phyloP scores from a whole-genome alignment of 208 protist species.

The Leishmania aethiopica region DNA sequence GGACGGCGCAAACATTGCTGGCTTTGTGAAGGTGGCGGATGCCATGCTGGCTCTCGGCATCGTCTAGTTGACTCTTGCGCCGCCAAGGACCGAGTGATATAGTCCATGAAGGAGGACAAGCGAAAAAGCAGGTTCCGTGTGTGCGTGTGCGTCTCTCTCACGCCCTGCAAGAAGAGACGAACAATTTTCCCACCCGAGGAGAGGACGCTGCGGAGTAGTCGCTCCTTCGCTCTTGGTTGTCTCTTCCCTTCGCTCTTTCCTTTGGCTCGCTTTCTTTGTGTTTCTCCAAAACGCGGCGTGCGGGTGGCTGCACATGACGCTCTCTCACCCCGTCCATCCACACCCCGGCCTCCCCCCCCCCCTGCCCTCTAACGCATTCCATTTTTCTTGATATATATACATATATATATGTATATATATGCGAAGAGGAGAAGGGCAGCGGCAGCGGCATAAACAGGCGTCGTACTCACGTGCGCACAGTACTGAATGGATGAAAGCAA shows the following conservation, averaged over 20 bases:
- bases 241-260: background rate
- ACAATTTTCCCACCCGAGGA: background rate
- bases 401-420: too few relatives aligned
- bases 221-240: background rate
- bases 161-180: background rate
- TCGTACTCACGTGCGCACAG: background rate
- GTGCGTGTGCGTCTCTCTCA: background rate
- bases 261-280: background rate
- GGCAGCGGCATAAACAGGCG: background rate
- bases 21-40: constrained; percentile 87
- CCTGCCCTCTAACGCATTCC: background rate
- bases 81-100: background rate
- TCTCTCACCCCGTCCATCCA: background rate
- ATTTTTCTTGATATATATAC: background rate
- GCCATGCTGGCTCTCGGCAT: constrained; percentile 73
- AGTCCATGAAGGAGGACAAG: background rate
- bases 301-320: background rate
- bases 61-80: constrained; percentile 32
- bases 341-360: background rate
- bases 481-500: background rate
- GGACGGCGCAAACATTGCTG: constrained; percentile 93
- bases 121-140: background rate
- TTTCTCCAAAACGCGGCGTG: background rate
- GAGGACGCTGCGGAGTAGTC: background rate
- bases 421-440: background rate